Conservation (phyloP, 139 green algal species). For the Picochlorum sp. region DNA sequence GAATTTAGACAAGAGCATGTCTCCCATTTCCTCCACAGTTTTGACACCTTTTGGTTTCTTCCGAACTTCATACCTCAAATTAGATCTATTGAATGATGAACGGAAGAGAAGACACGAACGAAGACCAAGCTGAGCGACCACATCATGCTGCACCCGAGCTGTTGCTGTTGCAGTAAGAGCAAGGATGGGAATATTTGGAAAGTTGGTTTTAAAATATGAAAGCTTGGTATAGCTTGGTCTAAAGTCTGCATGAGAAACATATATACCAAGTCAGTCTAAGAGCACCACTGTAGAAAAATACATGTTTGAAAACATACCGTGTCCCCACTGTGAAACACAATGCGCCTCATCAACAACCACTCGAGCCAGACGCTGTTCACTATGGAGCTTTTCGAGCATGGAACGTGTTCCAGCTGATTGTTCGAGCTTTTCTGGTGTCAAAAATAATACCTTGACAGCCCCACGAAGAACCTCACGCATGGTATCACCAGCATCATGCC, state of each 20-base stretch:
- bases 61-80: constrained; percentile 80
- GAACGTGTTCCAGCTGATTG: constrained; percentile 35
- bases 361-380: constrained; percentile 38
- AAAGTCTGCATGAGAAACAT: constrained; percentile 71
- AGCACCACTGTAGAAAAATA: background rate
- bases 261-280: background rate
- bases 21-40: constrained; percentile 46
- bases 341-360: constrained; percentile 94
- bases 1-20: constrained; percentile 39
- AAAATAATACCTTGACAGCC: constrained; percentile 70
- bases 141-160: constrained; percentile 62
- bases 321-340: constrained; percentile 91
- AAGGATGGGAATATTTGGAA: constrained; percentile 64
- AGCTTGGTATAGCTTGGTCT: constrained; percentile 76
- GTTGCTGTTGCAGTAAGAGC: constrained; percentile 84
- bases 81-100: constrained; percentile 87
- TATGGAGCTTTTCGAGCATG: constrained; percentile 53
- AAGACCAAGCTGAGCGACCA: constrained; percentile 45
- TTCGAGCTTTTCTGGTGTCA: constrained; percentile 83
- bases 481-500: constrained; percentile 6
- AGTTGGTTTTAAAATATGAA: constrained; percentile 63
- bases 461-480: background rate
- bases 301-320: constrained; percentile 30
- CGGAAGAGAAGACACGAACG: constrained; percentile 64
- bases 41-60: constrained; percentile 61